Percentiles rank a stretch among this genome's conserved stretches.
phyloP scores from a whole-genome alignment of 176 grass and related monocot genomes.

The bread wheat (Triticum aestivum) region IWGSC_CS_RefSeq_v2.1 NC_057798.1:122717087-122717586 shows the following conservation, averaged over 20 bases:
- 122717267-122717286: neutral
- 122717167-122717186: neutral
- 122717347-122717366: slow-evolving; percentile 36
- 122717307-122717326: slow-evolving; percentile 7
- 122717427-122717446: slow-evolving; percentile 4
- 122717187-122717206: neutral
- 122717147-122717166: slow-evolving; percentile 45
- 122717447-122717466: slow-evolving; percentile 27
- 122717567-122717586: neutral
- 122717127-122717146: slow-evolving; percentile 39
- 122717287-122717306: slow-evolving; percentile 46
- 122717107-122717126: neutral
- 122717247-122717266: neutral
- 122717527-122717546: slow-evolving; percentile 16
- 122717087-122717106: neutral
- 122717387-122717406: slow-evolving; percentile 12
- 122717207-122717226: neutral
- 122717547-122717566: slow-evolving; percentile 20
- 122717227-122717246: accelerated
- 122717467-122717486: no score
- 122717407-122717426: neutral
- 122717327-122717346: slow-evolving; percentile 23
- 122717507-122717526: neutral
- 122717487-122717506: neutral
- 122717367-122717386: slow-evolving; percentile 39